Evolutionary conservation across 305 asterid species (phyloP), one percentile per base, ranked within the genome.

Genomic region (Ilex paraguariensis): DNA sequence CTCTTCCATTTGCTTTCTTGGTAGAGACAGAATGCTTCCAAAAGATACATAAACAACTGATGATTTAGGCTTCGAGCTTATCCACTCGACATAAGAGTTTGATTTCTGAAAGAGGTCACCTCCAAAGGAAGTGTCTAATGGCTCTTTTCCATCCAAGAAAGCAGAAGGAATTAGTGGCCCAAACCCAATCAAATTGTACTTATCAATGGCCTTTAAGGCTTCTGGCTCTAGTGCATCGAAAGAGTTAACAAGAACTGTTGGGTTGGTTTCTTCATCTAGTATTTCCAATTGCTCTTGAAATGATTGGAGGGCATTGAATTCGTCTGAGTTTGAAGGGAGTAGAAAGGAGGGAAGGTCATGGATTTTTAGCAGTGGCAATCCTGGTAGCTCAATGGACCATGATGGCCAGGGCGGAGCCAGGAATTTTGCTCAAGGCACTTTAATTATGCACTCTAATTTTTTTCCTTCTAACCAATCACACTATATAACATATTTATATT

Each of bases 1-100:
- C 79, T 80, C 80, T 60, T 82, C 86, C 71, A 69, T 72, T 53
- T 82, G 83, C 21, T 17, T 17, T 17, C 21, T 17, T 17, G 21
- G 21, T 17, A 1, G 21, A 17, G 21, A 17, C 21, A 77, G 30
- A 11, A 82, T 1, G 70, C 88, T 84, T 3, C 21, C 21, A 17
- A 17, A 17, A 17, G 21, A 17, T 17, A 17, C 21, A 17, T 17
- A 17, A 17, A 17, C 91, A 31, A 82, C 81, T 1, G 91, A 84
- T 2, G 75, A 64, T 0, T 67, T 66, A 0, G 70, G 70, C 56
- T 79, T 73, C 3, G 81, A 33, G 74, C 69, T 39, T 66, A 84
- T 46, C 91, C 88, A 84, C 5, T 74, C 51, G 0, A 71, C 15
- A 60, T 71, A 76, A 54, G 54, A 63, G n/a, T 70, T 76, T 2